These are phyloP conservation scores for Eucalyptus cladocalyx DNA, from an alignment of 345 rosid species.

Conservation along the genomic window DNA sequence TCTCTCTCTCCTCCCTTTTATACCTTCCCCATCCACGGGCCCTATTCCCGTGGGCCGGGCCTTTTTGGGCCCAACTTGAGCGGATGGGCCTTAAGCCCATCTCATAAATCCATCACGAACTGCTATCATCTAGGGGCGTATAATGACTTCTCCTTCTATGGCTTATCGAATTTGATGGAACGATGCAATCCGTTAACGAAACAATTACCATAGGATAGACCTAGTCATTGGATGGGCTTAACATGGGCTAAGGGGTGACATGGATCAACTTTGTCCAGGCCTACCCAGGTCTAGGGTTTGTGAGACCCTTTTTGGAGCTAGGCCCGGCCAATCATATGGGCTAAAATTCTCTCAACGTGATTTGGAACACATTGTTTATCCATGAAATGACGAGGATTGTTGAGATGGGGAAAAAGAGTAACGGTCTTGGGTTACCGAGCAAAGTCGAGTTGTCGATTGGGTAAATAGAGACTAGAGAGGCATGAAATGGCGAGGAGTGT, in stretches of 20 bases:
- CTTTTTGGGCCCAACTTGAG: too few species aligned
- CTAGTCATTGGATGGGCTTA: neutral
- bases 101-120: too few species aligned
- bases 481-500: neutral
- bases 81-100: too few species aligned
- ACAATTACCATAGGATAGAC: neutral
- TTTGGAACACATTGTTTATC: neutral
- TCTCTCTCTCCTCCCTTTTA: too few species aligned
- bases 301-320: neutral
- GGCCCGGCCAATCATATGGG: neutral
- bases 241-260: neutral
- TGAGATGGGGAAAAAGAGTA: neutral
- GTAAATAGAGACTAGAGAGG: neutral
- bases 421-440: neutral
- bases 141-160: neutral
- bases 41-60: too few species aligned
- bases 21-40: too few species aligned
- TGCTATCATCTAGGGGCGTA: neutral
- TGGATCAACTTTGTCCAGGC: neutral
- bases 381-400: neutral
- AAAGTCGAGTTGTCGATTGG: neutral
- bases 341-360: neutral
- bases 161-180: neutral
- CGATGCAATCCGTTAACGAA: rapidly evolving
- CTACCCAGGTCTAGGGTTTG: neutral